Evolutionary conservation across 305 asterid species (phyloP).

Genomic region (Fraxinus albicans): DNA sequence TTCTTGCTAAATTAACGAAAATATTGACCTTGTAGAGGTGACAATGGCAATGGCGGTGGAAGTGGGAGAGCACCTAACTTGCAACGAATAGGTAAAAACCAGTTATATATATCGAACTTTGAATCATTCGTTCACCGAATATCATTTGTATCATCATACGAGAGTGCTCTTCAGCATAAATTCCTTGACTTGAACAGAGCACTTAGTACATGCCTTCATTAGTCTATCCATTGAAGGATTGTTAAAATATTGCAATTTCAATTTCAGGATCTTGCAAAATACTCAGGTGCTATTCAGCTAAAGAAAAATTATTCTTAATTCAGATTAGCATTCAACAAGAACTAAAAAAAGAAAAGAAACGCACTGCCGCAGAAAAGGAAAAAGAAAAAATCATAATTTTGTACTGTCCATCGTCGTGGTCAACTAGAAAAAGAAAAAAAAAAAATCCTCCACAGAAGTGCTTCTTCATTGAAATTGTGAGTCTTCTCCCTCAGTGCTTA

Average conservation of each 20-base stretch:
- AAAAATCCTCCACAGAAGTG: constrained; percentile 16
- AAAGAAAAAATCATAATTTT: not conserved
- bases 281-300: not conserved
- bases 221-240: not conserved
- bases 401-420: not conserved
- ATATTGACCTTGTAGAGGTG: not conserved
- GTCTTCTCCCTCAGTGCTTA: constrained; percentile 47
- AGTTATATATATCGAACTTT: not conserved
- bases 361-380: constrained; percentile 17
- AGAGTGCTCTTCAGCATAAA: not conserved
- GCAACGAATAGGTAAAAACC: not conserved
- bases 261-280: not conserved
- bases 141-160: not conserved
- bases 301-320: not conserved
- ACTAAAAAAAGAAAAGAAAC: constrained; percentile 12
- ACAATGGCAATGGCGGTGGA: not conserved
- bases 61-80: not conserved
- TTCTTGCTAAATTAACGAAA: not conserved
- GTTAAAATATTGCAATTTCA: not conserved
- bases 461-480: constrained; percentile 18
- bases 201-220: not conserved
- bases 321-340: not conserved
- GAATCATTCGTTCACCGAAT: not conserved
- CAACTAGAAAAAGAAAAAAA: not conserved
- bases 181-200: not conserved